Conservation (phyloP, 2,329 filamentous ascomycete species). For the Colletotrichum karsti region DNA sequence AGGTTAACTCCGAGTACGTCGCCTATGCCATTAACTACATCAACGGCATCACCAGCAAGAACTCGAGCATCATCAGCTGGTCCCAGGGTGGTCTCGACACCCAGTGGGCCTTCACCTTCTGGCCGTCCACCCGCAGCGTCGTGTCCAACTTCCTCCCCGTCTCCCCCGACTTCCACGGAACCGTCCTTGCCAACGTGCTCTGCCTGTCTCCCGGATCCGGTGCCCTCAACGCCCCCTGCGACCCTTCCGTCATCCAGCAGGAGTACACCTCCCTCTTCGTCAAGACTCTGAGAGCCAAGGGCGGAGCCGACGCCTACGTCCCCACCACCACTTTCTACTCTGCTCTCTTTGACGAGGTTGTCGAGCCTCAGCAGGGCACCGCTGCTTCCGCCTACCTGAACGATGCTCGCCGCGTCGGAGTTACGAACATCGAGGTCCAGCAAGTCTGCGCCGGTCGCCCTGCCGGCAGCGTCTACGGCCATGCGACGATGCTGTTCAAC, state of each 20-base stretch:
- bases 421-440: conserved; percentile 60
- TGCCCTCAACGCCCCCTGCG: conserved; percentile 20
- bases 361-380: conserved; percentile 56
- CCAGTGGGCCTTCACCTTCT: conserved; percentile 68
- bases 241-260: conserved; percentile 56
- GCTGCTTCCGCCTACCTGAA: conserved; percentile 54
- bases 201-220: conserved; percentile 12
- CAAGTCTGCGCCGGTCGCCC: conserved; percentile 46
- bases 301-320: conserved; percentile 61
- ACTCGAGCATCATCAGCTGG: conserved; percentile 58
- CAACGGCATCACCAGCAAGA: conserved; percentile 44
- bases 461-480: conserved; percentile 55
- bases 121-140: conserved; percentile 54
- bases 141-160: conserved; percentile 61
- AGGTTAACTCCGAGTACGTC: conserved; percentile 62
- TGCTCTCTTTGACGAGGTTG: conserved; percentile 56
- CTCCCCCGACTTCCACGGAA: conserved; percentile 56
- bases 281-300: conserved; percentile 46
- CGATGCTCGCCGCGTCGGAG: conserved; percentile 52
- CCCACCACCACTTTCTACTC: conserved; percentile 64
- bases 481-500: conserved; percentile 56
- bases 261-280: conserved; percentile 53
- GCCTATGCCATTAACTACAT: conserved; percentile 68
- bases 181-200: conserved; percentile 28
- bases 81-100: conserved; percentile 63